Evolutionary conservation across 192 early-diverging fungal genomes (phyloP), one percentile per base, ranked within the genome.

Genomic region (Mortierella alpina): DNA sequence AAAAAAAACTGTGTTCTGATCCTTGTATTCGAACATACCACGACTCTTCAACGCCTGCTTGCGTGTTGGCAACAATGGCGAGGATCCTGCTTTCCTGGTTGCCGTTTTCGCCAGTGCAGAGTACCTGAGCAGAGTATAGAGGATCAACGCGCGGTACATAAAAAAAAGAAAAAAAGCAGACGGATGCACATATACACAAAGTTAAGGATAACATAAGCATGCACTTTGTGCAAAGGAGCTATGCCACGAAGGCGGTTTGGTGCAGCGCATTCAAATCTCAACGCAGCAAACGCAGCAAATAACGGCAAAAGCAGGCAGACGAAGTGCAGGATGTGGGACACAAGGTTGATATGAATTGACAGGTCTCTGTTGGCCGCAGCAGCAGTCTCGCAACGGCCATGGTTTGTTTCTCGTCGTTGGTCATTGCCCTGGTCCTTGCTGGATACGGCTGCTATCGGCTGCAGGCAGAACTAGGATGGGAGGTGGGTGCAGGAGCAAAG

Each of bases 281-380:
- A n/a, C 17, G 23, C 12, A 52, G 59, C 22, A 59, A 59, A 59
- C 45, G 31, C 12, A 52, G 40, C 31, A 31, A 31, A 31, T 1
- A 61, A 53, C 9, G 10, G 60, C n/a, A 59, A 9, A 55, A 75
- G 62, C 13, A 51, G 39, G 13, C 31, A 17, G 13, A 50, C 62
- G 18, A 60, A 20, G n/a, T 45, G 52, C 49, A 66, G 12, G 31
- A 41, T 13, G 47, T 14, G 45, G 45, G 54, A 76, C 67, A 76
- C 61, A 62, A 76, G 49, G 53, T 49, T 68, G 74, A 74, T 74
- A 74, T 74, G 73, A 75, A 75, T 68, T 75, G 73, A 63, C 75
- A 78, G 47, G 48, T 60, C 58, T 78, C 75, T 14, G 68, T 61
- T 11, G 75, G 75, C 50, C 75, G 61, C 17, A 78, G 54, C 49